Evolutionary conservation across 192 early-diverging fungal species (phyloP).

Genomic region (Endogone sp.): DNA sequence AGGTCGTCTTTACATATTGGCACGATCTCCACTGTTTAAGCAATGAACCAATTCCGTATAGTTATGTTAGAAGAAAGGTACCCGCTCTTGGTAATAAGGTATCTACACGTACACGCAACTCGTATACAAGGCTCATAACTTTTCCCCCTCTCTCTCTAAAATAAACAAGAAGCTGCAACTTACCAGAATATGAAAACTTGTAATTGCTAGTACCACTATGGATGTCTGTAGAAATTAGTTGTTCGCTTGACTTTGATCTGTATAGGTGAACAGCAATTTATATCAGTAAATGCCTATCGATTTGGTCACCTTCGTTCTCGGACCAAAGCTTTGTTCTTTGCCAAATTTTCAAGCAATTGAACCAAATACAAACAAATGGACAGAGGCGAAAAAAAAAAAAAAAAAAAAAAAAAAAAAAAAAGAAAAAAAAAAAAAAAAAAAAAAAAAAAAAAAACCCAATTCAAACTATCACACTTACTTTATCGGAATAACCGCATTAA

Average conservation of each 20-base stretch:
- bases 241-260: constrained; percentile 88
- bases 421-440: constrained; percentile 2
- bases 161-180: neutral
- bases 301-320: no score
- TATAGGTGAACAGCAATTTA: neutral
- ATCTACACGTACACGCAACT: no score
- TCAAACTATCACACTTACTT: constrained; percentile 35
- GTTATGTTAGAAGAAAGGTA: neutral
- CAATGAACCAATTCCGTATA: neutral
- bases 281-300: no score
- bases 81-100: no score
- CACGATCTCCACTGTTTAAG: constrained; percentile 70
- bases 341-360: no score
- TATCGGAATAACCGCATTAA: constrained; percentile 81
- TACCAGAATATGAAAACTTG: constrained; percentile 90
- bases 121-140: no score
- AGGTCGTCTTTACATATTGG: constrained; percentile 98
- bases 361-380: no score
- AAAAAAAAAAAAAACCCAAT: no score
- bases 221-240: constrained; percentile 94
- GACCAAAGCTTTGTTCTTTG: no score
- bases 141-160: neutral
- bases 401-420: constrained; percentile 4
- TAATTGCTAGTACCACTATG: constrained; percentile 88
- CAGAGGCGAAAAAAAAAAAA: no score